Base-by-base conservation (phyloP, 768 basidiomycete species). In the Trametes punicea region DNA sequence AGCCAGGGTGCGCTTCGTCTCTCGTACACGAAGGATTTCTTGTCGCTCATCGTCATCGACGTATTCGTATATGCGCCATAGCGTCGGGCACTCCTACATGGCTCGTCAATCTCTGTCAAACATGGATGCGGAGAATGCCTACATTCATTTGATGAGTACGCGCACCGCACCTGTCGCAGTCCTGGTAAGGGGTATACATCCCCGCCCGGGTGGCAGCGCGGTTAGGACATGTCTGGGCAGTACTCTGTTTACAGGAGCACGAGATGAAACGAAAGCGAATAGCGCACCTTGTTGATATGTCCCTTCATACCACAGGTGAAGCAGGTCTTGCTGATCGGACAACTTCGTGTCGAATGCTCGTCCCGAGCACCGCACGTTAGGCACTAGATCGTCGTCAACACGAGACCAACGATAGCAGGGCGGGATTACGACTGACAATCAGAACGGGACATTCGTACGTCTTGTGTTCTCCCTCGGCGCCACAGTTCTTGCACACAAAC, bases 261-360 rank as follows among this genome's bases (percentile, higher is more conserved):
- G 2, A 38, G 31, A 51, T 26, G 38, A 29, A 40, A 23, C 23
- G 23, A 5, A 8, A 1, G 25, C 15, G 48, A 20, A 16, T 31
- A 2, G 69, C 79, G 46, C 61, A 88, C 90, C 54, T 73, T 77
- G 60, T 79, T 88, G 51, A 90, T 81, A 65, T 91, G 90, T 2
- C 90, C 90, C 66, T 87, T 88, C 87, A 90, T 89, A 15, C 87
- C 87, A 62, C 90, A 93, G 3, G 75, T 79, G 64, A 82, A 92
- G 64, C 90, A 93, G 0, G 80, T 83, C 69, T 91, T 91, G 70
- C 82, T 84, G 57, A 90, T 86, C 2, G 90, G 88, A 70, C 90
- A 93, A 47, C 82, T 82, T 36, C 84, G 77, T 16, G 90, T 90
- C 3, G 77, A 74, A 69, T 93, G 90, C 58, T 92, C 90, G 63